Conservation (phyloP, 148 eudicot species). For the Chenopodium album region DNA sequence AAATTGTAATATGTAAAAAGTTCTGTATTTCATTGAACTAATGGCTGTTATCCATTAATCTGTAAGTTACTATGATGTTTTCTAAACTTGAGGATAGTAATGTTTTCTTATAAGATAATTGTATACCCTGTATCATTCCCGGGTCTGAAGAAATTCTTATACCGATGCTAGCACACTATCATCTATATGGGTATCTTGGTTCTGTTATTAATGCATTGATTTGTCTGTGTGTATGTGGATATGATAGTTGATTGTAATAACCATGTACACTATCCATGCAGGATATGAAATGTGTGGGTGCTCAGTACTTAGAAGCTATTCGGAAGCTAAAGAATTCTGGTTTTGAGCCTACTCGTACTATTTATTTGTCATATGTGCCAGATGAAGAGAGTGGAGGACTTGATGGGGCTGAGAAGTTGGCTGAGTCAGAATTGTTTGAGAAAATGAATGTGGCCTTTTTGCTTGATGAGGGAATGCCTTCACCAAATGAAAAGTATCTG, state of each 20-base stretch:
- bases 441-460: slow-evolving; percentile 78
- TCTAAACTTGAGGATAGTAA: no score
- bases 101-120: no score
- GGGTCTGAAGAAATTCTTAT: background rate
- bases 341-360: slow-evolving; percentile 61
- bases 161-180: background rate
- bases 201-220: background rate
- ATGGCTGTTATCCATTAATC: background rate
- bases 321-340: slow-evolving; percentile 61
- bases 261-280: slow-evolving; percentile 7
- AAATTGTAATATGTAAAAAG: background rate
- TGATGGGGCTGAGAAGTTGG: slow-evolving; percentile 71
- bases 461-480: slow-evolving; percentile 82
- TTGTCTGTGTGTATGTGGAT: background rate
- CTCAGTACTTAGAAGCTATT: slow-evolving; percentile 86
- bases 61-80: background rate
- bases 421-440: slow-evolving; percentile 52
- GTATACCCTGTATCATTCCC: background rate
- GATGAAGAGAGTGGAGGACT: slow-evolving; percentile 94
- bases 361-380: slow-evolving; percentile 77
- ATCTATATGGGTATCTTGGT: background rate
- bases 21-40: no score
- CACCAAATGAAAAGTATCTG: slow-evolving; percentile 57
- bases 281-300: slow-evolving; percentile 93
- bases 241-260: background rate